Conservation (phyloP, 257 asterid genomes). For the Craterostigma plantagineum region DNA sequence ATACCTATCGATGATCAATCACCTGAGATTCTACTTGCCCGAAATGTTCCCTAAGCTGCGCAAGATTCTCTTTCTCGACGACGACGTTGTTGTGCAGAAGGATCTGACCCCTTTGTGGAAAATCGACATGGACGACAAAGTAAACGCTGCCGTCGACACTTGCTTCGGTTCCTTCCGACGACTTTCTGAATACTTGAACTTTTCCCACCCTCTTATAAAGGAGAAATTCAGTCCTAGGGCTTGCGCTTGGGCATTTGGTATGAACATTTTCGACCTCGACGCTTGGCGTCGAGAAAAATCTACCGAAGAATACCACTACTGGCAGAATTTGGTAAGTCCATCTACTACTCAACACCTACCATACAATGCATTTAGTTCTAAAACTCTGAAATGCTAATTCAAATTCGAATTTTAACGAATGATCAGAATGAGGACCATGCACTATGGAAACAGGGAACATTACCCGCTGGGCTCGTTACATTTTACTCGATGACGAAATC, state of each 20-base stretch:
- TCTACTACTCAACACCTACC: too few species aligned
- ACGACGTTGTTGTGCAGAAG: conserved; percentile 88
- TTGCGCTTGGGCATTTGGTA: conserved; percentile 98
- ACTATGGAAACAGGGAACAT: conserved; percentile 72
- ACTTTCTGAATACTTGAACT: conserved; percentile 61
- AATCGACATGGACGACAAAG: conserved; percentile 75
- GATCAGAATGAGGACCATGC: conserved; percentile 76
- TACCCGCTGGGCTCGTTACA: conserved; percentile 82
- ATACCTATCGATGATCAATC: conserved; percentile 63
- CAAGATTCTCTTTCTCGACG: conserved; percentile 71
- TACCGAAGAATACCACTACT: conserved; percentile 71
- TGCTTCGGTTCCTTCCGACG: conserved; percentile 90
- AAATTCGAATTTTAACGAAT: too few species aligned
- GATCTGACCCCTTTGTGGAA: conserved; percentile 81
- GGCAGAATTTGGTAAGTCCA: too few species aligned
- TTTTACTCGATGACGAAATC: conserved; percentile 87
- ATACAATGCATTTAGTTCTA: too few species aligned
- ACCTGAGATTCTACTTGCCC: conserved; percentile 81
- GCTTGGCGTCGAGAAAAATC: conserved; percentile 72
- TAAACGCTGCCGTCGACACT: conserved; percentile 79
- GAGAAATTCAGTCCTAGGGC: conserved; percentile 72
- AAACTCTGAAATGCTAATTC: too few species aligned
- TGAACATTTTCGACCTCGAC: conserved; percentile 85
- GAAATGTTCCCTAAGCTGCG: conserved; percentile 74
- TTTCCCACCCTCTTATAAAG: conserved; percentile 63